phyloP scores from a whole-genome alignment of 2,329 filamentous ascomycete species.

The Ploettnerulaceae sp. region DNA sequence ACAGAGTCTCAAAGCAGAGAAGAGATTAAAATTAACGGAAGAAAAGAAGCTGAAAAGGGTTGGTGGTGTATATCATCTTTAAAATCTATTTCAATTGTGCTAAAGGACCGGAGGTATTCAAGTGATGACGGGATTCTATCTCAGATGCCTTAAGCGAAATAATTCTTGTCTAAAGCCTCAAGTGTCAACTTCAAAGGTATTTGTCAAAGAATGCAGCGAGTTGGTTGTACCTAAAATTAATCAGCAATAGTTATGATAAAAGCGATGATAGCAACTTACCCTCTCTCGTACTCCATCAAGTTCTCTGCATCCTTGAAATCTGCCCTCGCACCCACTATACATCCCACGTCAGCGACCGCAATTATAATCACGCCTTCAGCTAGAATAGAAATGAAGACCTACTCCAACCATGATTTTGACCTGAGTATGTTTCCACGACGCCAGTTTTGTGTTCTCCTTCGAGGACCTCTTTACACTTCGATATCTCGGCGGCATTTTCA shows the following conservation, averaged over 20 bases:
- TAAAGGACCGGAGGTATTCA: too few relatives aligned
- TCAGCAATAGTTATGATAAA: not conserved
- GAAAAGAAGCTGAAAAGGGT: too few relatives aligned
- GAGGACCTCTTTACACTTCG: constrained; percentile 40
- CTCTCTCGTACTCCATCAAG: constrained; percentile 43
- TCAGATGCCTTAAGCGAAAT: too few relatives aligned
- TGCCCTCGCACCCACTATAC: constrained; percentile 51
- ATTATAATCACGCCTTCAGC: constrained; percentile 9
- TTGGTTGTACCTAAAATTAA: constrained; percentile 20
- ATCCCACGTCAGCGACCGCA: constrained; percentile 42
- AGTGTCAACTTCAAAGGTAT: constrained; percentile 21
- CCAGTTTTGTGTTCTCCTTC: constrained; percentile 38
- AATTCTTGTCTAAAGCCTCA: too few relatives aligned
- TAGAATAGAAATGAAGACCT: not conserved
- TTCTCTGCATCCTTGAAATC: constrained; percentile 42
- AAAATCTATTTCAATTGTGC: too few relatives aligned
- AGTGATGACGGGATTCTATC: too few relatives aligned
- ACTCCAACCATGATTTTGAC: constrained; percentile 27
- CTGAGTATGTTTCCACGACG: constrained; percentile 22
- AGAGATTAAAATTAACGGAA: too few relatives aligned
- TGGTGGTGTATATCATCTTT: too few relatives aligned
- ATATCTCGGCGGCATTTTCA: constrained; percentile 40
- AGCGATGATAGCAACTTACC: constrained; percentile 34
- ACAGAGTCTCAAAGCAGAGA: too few relatives aligned
- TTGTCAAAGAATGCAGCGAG: constrained; percentile 21